A percentile compares a stretch with the other conserved stretches of the same genome.
These are phyloP conservation scores for Silene conica DNA, from an alignment of 148 eudicot genomes.

Conservation along the genomic window DNA sequence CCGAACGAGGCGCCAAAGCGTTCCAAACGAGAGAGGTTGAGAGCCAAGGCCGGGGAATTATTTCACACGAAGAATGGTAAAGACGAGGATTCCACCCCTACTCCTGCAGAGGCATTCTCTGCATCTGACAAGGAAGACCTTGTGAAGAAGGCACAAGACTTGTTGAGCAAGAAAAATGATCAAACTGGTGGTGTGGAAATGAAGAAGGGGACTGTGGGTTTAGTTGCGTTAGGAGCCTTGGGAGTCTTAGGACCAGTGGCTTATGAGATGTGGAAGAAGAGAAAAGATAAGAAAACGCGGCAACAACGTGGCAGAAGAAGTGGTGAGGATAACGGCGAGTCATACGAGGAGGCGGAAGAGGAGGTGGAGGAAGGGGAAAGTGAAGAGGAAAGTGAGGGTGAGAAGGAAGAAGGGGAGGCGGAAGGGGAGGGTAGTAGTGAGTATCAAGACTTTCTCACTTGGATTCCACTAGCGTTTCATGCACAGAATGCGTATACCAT, in stretches of 20 bases:
- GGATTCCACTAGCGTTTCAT: too few relatives aligned
- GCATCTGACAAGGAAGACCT: background rate
- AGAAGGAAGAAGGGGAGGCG: background rate
- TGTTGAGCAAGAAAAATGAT: constrained; percentile 9
- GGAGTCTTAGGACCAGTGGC: background rate
- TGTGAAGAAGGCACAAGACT: constrained; percentile 16
- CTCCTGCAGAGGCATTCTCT: background rate
- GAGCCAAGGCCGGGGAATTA: constrained; percentile 18
- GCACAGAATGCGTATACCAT: too few relatives aligned
- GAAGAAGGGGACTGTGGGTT: background rate
- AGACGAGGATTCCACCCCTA: background rate
- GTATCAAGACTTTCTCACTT: too few relatives aligned
- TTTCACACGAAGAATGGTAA: background rate
- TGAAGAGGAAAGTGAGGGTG: background rate
- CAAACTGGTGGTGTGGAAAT: background rate
- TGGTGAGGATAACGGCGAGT: background rate
- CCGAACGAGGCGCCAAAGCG: background rate
- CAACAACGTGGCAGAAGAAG: background rate
- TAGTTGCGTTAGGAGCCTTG: background rate
- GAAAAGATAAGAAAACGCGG: background rate
- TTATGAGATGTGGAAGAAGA: constrained; percentile 1
- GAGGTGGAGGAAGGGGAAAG: constrained; percentile 5
- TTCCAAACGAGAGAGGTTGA: constrained; percentile 14
- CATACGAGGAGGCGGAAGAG: background rate
- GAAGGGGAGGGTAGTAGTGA: too few relatives aligned